These are phyloP conservation scores for Spergularia azorica DNA, from an alignment of 179 eudicot species.

Conservation along the genomic window DNA sequence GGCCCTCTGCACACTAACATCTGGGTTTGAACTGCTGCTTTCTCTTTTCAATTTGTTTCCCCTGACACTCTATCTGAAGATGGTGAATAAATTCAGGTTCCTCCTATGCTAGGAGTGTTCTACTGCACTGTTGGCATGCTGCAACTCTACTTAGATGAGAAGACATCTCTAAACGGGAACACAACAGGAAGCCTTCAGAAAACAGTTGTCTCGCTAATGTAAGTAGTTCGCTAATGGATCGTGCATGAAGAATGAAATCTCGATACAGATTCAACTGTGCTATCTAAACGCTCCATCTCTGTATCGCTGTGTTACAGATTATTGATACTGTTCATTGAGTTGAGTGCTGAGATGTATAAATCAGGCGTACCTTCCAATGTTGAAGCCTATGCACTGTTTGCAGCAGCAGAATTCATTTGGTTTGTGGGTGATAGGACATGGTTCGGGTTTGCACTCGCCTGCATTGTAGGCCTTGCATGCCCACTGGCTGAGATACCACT, in stretches of 20 bases:
- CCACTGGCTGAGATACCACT: conserved; percentile 84
- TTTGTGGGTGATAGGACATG: conserved; percentile 53
- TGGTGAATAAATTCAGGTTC: conserved; percentile 50
- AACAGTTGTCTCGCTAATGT: conserved; percentile 60
- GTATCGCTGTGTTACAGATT: conserved; percentile 41
- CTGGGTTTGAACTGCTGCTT: conserved; percentile 47
- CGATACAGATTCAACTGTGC: background rate
- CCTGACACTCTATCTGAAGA: background rate
- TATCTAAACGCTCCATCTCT: background rate
- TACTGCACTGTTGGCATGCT: conserved; percentile 64
- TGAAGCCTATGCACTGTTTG: conserved; percentile 79
- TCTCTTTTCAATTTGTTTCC: background rate
- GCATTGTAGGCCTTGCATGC: conserved; percentile 64
- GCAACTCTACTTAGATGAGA: conserved; percentile 67
- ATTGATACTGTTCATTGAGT: conserved; percentile 58
- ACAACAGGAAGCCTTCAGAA: conserved; percentile 39
- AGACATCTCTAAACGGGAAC: conserved; percentile 22
- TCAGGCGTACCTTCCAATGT: conserved; percentile 69
- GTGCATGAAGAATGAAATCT: background rate
- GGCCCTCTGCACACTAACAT: conserved; percentile 81
- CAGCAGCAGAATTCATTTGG: conserved; percentile 77
- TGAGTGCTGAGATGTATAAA: conserved; percentile 82
- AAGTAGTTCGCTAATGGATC: conserved; percentile 22
- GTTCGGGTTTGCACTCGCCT: conserved; percentile 78
- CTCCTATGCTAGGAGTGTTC: conserved; percentile 80